Evolutionary conservation across 2,329 filamentous ascomycete species (phyloP), one percentile per base, ranked within the genome.

Genomic region (Hypomyces rosellus): DNA sequence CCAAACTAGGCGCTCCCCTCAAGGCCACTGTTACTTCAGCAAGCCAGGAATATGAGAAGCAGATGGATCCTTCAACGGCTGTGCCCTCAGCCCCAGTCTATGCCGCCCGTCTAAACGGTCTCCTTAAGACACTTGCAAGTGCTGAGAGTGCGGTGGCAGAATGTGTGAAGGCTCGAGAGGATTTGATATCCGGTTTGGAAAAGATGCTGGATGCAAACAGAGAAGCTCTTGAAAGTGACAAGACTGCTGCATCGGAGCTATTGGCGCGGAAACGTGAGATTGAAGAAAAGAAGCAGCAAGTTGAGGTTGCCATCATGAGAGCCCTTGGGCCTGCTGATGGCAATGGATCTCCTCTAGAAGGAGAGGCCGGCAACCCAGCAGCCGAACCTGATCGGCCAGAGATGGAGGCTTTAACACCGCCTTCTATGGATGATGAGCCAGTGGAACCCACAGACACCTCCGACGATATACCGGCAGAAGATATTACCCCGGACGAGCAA

Each of bases 91-190:
- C 91, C 1, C 91, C 93, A 1, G 91, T 99, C 16, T 89, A 95
- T 63, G 93, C 93, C 2, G 92, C 92, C 13, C 86, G 89, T 25
- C 80, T 99, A 8, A 91, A 88, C 57, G 87, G 89, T 3, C 76
- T 99, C n/a, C 78, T 97, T 48, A 96, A 93, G 72, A 87, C 84
- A 6, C 78, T 99, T 15, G 89, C 89, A 16, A 88, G 82, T 56
- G 93, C 93, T 3, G 91, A 99, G 68, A 88, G 83, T 49, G 90
- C 92, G 1, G 87, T 97, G 1, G 85, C 88, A 2, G 89, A 96
- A 61, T 89, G 87, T 58, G 89, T 99, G 64, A 91, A 92, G 64
- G 89, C 90, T 2, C 84, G 93, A 13, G 81, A 82, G 57, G 80
- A 82, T 9, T 77, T 99, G 25, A 84, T 97, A 36, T 77, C 80